phyloP scores from a whole-genome alignment of 2,329 filamentous ascomycete genomes.

The Paracorniculantispora psalliotae region DNA sequence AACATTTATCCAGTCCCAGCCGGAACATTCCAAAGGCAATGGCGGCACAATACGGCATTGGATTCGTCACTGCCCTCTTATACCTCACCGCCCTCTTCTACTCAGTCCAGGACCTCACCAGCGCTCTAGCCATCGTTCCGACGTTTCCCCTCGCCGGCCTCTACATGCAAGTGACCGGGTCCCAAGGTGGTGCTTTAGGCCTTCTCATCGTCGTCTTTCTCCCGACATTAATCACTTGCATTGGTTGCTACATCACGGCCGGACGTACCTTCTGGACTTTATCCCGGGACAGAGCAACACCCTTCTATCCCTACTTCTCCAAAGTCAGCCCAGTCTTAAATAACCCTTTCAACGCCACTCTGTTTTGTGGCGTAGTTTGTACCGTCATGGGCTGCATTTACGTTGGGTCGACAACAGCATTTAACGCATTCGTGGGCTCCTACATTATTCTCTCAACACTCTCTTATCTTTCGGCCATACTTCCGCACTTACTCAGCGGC shows the following conservation, averaged over 20 bases:
- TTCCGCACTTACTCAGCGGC: slow-evolving; percentile 48
- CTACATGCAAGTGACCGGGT: slow-evolving; percentile 55
- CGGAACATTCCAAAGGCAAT: slow-evolving; percentile 51
- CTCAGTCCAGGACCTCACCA: slow-evolving; percentile 45
- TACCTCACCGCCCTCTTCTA: slow-evolving; percentile 54
- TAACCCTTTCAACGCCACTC: slow-evolving; percentile 43
- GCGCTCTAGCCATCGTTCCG: slow-evolving; percentile 42
- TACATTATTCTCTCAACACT: slow-evolving; percentile 34
- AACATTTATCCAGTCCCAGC: slow-evolving; percentile 12
- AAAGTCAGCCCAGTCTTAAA: slow-evolving; percentile 26
- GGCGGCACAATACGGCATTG: slow-evolving; percentile 44
- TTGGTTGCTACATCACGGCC: slow-evolving; percentile 34
- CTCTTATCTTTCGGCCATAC: slow-evolving; percentile 49
- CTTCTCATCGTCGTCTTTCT: slow-evolving; percentile 40
- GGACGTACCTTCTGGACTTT: slow-evolving; percentile 37
- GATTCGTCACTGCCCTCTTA: slow-evolving; percentile 47
- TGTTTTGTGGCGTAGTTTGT: slow-evolving; percentile 36
- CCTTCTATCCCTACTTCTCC: slow-evolving; percentile 26
- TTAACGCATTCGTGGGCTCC: slow-evolving; percentile 58
- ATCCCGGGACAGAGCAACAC: slow-evolving; percentile 35
- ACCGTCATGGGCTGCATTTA: slow-evolving; percentile 60
- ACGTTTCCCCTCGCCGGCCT: slow-evolving; percentile 62
- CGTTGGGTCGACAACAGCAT: slow-evolving; percentile 61
- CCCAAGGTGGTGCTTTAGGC: slow-evolving; percentile 44
- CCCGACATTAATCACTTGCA: slow-evolving; percentile 31